A percentile compares a stretch with the other conserved stretches of the same genome.
Evolutionary conservation across 805 yeast species (phyloP).

Genomic region (Pichia membranifaciens): DNA sequence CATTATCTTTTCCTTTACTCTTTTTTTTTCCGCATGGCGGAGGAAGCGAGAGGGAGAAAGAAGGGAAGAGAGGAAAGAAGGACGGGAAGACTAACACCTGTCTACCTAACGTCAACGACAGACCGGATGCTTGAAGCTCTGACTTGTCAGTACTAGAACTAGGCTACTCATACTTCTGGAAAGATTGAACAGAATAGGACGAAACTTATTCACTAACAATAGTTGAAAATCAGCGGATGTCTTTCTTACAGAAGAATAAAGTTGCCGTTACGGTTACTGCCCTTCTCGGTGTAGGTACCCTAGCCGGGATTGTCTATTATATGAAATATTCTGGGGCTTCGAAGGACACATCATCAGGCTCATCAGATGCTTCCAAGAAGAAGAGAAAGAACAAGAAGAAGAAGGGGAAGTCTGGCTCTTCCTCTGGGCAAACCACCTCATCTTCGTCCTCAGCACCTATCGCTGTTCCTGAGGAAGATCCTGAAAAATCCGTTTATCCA

Average conservation of each 20-base stretch:
- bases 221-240: slow-evolving; percentile 1
- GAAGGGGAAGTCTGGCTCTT: slow-evolving; percentile 29
- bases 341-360: slow-evolving; percentile 12
- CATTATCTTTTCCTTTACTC: no score
- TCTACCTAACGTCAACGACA: no score
- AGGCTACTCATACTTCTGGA: no score
- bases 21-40: no score
- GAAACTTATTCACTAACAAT: background rate
- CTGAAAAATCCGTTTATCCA: slow-evolving; percentile 38
- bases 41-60: no score
- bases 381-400: slow-evolving; percentile 37
- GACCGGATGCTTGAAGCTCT: no score
- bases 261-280: slow-evolving; percentile 46
- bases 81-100: no score
- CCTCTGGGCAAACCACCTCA: slow-evolving; percentile 15
- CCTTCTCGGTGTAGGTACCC: slow-evolving; percentile 45
- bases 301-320: slow-evolving; percentile 42
- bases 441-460: slow-evolving; percentile 14
- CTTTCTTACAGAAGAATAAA: slow-evolving; percentile 44
- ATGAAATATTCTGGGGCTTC: slow-evolving; percentile 29
- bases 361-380: slow-evolving; percentile 24
- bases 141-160: no score
- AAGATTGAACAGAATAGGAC: no score
- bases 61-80: no score
- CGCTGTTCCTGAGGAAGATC: slow-evolving; percentile 14